Percentiles rank a stretch among this genome's conserved stretches.
Evolutionary conservation across 2,329 filamentous ascomycete genomes (phyloP).

Genomic region (Aurifilum marmelostoma): DNA sequence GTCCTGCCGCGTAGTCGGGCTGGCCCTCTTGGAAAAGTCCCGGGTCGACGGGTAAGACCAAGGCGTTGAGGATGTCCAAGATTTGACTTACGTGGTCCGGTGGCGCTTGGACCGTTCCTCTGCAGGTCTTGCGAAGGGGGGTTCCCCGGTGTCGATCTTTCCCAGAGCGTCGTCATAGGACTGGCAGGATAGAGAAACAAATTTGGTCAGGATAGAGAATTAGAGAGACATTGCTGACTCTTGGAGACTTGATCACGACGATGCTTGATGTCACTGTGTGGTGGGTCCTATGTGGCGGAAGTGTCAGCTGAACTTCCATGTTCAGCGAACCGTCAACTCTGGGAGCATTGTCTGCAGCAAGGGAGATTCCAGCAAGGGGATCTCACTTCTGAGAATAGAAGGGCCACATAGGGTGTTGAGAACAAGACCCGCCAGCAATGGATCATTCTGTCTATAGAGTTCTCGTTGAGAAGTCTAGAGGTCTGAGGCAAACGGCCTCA

Average conservation of each 20-base stretch:
- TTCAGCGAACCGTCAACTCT: neutral
- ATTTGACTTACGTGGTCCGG: conserved; percentile 8
- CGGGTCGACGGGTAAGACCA: neutral
- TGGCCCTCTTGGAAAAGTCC: neutral
- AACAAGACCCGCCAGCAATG: neutral
- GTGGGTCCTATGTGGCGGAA: neutral
- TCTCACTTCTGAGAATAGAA: neutral
- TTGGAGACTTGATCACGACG: neutral
- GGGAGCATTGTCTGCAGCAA: neutral
- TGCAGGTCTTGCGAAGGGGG: too few species aligned
- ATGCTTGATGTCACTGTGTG: neutral
- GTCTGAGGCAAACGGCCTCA: neutral
- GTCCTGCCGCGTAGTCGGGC: neutral
- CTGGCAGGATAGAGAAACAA: neutral
- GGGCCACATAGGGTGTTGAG: neutral
- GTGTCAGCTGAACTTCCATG: neutral
- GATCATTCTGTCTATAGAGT: neutral
- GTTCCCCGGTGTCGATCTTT: neutral
- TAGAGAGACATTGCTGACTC: neutral
- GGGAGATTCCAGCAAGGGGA: too few species aligned
- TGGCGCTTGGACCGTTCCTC: neutral
- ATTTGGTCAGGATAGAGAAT: neutral
- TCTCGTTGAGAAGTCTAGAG: neutral
- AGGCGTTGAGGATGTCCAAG: neutral
- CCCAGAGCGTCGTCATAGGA: neutral